These are phyloP conservation scores for Colletotrichum sp. DNA, from an alignment of 2,329 filamentous ascomycete species.

Conservation along the genomic window DNA sequence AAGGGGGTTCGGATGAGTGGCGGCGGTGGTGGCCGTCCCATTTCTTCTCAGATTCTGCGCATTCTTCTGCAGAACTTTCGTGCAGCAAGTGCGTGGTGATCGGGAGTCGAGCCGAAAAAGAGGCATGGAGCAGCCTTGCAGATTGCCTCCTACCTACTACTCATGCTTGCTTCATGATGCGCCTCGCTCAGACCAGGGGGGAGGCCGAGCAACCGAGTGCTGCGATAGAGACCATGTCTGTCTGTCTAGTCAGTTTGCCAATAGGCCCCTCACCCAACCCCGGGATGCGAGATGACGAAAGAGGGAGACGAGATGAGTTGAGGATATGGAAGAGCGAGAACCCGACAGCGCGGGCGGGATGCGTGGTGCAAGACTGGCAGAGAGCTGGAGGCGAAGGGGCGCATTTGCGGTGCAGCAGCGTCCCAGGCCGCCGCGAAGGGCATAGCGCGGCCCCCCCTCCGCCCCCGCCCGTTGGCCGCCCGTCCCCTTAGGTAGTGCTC, in stretches of 20 bases:
- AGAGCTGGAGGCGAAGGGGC: conserved; percentile 3
- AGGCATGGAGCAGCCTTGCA: neutral
- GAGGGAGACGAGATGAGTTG: neutral
- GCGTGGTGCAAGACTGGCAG: neutral
- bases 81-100: neutral
- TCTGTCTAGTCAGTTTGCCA: neutral
- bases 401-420: neutral
- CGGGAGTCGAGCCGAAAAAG: neutral
- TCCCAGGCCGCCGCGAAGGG: neutral
- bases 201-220: neutral
- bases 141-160: neutral
- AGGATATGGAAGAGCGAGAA: neutral
- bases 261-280: neutral
- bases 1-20: conserved; percentile 3
- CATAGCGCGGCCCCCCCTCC: neutral
- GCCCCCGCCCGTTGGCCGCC: neutral
- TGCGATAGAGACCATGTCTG: neutral
- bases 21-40: neutral
- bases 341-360: neutral
- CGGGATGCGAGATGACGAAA: neutral
- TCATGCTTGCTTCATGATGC: conserved; percentile 5
- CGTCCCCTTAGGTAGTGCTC: neutral
- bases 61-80: neutral
- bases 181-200: neutral
- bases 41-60: neutral